Conservation (phyloP, 2,329 filamentous ascomycete species). For the Aspergillus sp. region DNA sequence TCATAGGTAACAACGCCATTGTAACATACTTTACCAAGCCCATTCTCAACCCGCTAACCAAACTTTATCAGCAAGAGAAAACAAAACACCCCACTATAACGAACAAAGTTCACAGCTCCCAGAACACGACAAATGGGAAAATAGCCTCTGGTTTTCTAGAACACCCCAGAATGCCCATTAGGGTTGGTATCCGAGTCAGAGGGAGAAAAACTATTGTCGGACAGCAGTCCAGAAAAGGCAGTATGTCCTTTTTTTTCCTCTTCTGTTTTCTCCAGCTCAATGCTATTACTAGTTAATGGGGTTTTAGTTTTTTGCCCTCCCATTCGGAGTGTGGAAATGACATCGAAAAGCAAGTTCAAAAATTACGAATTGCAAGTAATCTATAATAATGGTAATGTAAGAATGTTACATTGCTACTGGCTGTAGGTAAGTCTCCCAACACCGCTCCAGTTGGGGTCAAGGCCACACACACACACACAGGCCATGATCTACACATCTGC, state of each 20-base stretch:
- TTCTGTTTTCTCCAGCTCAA: too few relatives aligned
- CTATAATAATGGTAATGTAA: too few relatives aligned
- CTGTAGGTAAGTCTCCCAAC: too few relatives aligned
- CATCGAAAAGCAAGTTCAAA: too few relatives aligned
- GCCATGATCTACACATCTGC: neutral
- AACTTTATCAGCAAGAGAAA: neutral
- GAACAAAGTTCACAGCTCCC: slow-evolving; percentile 4
- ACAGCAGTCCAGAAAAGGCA: slow-evolving; percentile 2
- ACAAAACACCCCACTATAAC: neutral
- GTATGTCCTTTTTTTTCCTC: neutral
- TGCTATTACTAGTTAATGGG: too few relatives aligned
- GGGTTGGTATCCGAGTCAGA: neutral
- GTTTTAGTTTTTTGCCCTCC: too few relatives aligned
- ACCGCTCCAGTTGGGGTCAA: too few relatives aligned
- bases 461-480: too few relatives aligned
- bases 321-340: too few relatives aligned
- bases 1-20: neutral
- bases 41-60: neutral
- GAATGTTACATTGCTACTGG: too few relatives aligned
- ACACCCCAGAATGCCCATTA: neutral
- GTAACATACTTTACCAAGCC: neutral
- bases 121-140: slow-evolving; percentile 9
- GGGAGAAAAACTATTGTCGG: neutral
- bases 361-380: too few relatives aligned
- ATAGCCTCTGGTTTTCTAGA: slow-evolving; percentile 2